Base-by-base conservation (phyloP, 371 early-diverging fungal genomes). In the Rhizopus delemar region DNA sequence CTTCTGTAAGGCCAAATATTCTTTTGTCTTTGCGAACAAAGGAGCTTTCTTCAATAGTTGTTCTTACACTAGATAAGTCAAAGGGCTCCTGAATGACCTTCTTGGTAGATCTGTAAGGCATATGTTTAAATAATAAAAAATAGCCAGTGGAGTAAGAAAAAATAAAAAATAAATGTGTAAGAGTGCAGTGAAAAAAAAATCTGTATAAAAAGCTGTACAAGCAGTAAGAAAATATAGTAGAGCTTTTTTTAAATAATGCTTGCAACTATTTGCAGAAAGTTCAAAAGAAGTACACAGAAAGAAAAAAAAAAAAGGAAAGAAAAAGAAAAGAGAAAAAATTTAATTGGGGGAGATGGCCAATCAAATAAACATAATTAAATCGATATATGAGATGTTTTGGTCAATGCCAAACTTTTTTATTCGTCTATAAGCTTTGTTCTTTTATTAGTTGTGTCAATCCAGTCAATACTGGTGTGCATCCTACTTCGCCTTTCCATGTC, bases 1-100 rank as follows among this genome's bases (percentile, higher is more conserved):
- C 91, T 62, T 88, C 88, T 39, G 77, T 69, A 28, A 93, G 65
- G 22, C 87, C 87, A 75, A 89, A 90, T 41, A 85, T 74, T 50
- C 62, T 50, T 6, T 38, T 36, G 5, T 28, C 8, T 56, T 46
- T 55, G 4, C 56, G 56, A 8, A 38, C 32, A 15, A 6, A 12
- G 3, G 51, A 15, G 22, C 13, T 12, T 8, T 53, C 54, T 13
- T 51, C 45, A 6, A 57, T 13, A 32, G 33, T 57, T 4, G 62
- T 62, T 46, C 39, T 56, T 11, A 62, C 57, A 11, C 22, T 33
- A 6, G 51, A 29, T 32, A 62, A 52, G 52, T 62, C 62, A 41
- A 62, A 57, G 3, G 62, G 62, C 22, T 16, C n/a, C 9, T 7
- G 9, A 15, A 13, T 46, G n/a, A 22, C 22, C 16, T 46, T 46